These are phyloP conservation scores for Castanea mollissima DNA, from an alignment of 306 rosid genomes.

Conservation along the genomic window DNA sequence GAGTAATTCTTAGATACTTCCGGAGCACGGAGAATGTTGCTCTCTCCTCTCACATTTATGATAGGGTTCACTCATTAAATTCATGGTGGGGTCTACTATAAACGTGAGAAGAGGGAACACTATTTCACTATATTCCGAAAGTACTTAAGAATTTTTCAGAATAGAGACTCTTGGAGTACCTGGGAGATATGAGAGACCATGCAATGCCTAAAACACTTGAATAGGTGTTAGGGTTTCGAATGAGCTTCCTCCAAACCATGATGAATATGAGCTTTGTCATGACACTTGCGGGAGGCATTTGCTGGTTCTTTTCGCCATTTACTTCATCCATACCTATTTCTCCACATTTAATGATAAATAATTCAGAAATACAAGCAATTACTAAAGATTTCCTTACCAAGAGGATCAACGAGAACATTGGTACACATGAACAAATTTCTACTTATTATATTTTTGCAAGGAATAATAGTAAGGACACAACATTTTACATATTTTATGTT, in stretches of 20 bases:
- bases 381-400: neutral
- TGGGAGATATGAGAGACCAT: slow-evolving; percentile 61
- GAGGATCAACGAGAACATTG: neutral
- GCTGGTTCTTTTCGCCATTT: slow-evolving; percentile 31
- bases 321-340: slow-evolving; percentile 18
- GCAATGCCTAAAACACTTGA: slow-evolving; percentile 51
- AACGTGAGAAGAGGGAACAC: no score
- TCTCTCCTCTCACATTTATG: no score
- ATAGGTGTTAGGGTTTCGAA: slow-evolving; percentile 52
- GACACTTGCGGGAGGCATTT: slow-evolving; percentile 54
- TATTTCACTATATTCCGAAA: no score
- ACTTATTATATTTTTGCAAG: no score
- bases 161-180: slow-evolving; percentile 22
- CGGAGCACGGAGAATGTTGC: no score
- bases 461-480: no score
- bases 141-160: no score
- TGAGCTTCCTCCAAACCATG: slow-evolving; percentile 65
- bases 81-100: no score
- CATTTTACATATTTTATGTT: no score
- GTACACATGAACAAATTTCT: neutral
- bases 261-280: slow-evolving; percentile 51
- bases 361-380: neutral
- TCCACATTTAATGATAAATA: neutral
- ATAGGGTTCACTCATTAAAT: no score
- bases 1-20: no score